Percentiles rank a stretch among this genome's conserved stretches.
Conservation (phyloP, 1,284 basidiomycete genomes). For the Trichosporon sp. region DNA sequence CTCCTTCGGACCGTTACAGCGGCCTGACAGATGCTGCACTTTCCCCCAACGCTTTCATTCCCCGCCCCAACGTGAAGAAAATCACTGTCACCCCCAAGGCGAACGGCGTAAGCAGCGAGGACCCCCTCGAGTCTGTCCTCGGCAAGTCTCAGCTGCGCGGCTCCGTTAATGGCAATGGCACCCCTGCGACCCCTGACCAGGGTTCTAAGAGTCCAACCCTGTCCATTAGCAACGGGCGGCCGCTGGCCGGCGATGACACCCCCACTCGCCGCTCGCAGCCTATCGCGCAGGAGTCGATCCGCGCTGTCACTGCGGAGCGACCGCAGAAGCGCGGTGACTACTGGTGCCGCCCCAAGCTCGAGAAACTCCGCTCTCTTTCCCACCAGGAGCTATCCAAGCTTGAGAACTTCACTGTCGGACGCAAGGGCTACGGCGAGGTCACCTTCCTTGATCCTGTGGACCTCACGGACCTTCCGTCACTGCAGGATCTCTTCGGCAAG, state of each 20-base stretch:
- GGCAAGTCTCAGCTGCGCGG: conserved; percentile 50
- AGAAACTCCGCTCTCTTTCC: conserved; percentile 66
- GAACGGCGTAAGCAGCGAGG: conserved; percentile 37
- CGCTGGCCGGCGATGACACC: conserved; percentile 33
- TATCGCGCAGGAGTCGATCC: conserved; percentile 46
- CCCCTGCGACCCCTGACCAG: conserved; percentile 51
- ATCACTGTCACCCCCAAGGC: conserved; percentile 75
- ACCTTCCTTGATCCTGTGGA: conserved; percentile 90
- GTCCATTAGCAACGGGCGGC: conserved; percentile 55
- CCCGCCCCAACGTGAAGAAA: conserved; percentile 87
- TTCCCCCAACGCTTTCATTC: conserved; percentile 66
- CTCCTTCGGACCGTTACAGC: conserved; percentile 52
- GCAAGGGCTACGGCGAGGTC: conserved; percentile 87
- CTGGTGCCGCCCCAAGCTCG: conserved; percentile 77
- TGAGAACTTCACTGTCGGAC: conserved; percentile 77
- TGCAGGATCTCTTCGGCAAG: conserved; percentile 81
- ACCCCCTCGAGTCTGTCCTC: conserved; percentile 52
- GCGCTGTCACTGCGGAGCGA: conserved; percentile 39
- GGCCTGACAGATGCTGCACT: conserved; percentile 64
- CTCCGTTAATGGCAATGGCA: conserved; percentile 56
- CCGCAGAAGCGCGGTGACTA: conserved; percentile 81
- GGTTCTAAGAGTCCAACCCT: conserved; percentile 57
- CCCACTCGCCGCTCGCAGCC: conserved; percentile 32
- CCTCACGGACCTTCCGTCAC: conserved; percentile 78
- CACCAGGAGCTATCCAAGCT: conserved; percentile 73